A percentile compares a stretch with the other conserved stretches of the same genome.
phyloP scores from a whole-genome alignment of 495 filamentous ascomycete genomes.

The Viridothelium virens region DNA sequence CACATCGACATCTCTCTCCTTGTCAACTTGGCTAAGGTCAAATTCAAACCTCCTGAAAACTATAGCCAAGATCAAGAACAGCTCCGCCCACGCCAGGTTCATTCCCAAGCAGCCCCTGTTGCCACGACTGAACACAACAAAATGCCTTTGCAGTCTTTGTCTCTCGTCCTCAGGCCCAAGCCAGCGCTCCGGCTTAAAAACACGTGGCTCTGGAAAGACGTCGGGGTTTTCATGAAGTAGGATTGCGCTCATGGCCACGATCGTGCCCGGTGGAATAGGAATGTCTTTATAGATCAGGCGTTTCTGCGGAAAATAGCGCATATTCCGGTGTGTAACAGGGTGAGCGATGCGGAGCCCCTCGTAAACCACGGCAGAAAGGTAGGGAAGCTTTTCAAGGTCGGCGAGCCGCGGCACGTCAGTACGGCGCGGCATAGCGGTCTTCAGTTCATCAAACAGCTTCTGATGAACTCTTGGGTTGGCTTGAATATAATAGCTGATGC shows the following conservation, averaged over 20 bases:
- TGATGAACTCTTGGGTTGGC: constrained; percentile 19
- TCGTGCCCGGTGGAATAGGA: constrained; percentile 33
- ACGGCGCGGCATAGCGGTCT: constrained; percentile 18
- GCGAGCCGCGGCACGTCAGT: constrained; percentile 11
- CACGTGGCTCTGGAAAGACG: constrained; percentile 14
- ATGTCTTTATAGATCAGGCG: constrained; percentile 21
- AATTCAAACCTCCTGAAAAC: constrained; percentile 38
- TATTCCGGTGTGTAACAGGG: constrained; percentile 25
- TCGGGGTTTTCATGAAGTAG: constrained; percentile 14
- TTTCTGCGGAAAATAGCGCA: constrained; percentile 26
- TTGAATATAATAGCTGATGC: constrained; percentile 31
- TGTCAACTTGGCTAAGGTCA: constrained; percentile 34
- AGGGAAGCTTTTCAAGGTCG: constrained; percentile 36
- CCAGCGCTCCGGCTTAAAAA: constrained; percentile 21
- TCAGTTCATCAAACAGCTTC: constrained; percentile 29
- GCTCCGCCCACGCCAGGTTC: constrained; percentile 38
- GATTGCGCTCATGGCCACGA: constrained; percentile 34
- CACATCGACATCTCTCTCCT: constrained; percentile 30
- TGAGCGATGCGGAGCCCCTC: constrained; percentile 39
- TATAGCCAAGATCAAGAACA: constrained; percentile 36
- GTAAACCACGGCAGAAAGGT: constrained; percentile 39
- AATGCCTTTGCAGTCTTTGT: constrained; percentile 21
- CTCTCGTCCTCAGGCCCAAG: constrained; percentile 18
- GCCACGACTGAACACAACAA: constrained; percentile 33
- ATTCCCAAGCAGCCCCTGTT: constrained; percentile 35